Conservation (phyloP, 2,329 filamentous ascomycete species). For the Daldinia sp. region DNA sequence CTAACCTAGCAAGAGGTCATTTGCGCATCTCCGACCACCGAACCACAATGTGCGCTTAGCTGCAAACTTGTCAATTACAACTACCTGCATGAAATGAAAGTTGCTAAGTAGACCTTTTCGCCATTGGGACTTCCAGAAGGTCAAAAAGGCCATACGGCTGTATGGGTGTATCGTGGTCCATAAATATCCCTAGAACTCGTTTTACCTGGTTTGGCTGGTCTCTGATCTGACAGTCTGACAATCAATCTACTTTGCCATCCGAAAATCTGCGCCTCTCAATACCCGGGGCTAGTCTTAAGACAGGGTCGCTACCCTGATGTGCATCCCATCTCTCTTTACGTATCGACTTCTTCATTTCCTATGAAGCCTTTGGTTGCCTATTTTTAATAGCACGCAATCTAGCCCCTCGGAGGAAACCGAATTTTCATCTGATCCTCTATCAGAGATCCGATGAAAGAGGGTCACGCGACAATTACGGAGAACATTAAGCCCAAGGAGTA, state of each 20-base stretch:
- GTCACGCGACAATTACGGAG: slow-evolving; percentile 15
- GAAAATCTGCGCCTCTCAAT: slow-evolving; percentile 27
- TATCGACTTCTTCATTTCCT: neutral
- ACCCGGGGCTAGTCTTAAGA: slow-evolving; percentile 29
- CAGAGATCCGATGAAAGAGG: slow-evolving; percentile 4
- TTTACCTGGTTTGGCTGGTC: slow-evolving; percentile 18
- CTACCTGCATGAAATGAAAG: no score
- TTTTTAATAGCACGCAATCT: neutral
- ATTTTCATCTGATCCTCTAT: slow-evolving; percentile 16
- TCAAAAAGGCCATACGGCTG: no score
- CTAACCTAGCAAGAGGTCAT: neutral
- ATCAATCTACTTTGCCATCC: slow-evolving; percentile 36
- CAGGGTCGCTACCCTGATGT: slow-evolving; percentile 32
- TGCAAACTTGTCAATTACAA: slow-evolving; percentile 1
- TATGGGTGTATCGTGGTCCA: no score
- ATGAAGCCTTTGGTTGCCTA: neutral
- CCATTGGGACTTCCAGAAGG: neutral
- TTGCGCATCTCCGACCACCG: slow-evolving; percentile 22
- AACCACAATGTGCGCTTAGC: slow-evolving; percentile 3
- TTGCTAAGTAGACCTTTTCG: neutral
- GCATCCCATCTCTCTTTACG: slow-evolving; percentile 6
- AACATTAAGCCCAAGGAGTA: slow-evolving; percentile 7
- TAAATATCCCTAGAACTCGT: slow-evolving; percentile 17
- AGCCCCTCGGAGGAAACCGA: slow-evolving; percentile 26
- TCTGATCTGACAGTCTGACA: slow-evolving; percentile 39